phyloP scores from a whole-genome alignment of 1,284 basidiomycete genomes.

The Melampsora medusae region DNA sequence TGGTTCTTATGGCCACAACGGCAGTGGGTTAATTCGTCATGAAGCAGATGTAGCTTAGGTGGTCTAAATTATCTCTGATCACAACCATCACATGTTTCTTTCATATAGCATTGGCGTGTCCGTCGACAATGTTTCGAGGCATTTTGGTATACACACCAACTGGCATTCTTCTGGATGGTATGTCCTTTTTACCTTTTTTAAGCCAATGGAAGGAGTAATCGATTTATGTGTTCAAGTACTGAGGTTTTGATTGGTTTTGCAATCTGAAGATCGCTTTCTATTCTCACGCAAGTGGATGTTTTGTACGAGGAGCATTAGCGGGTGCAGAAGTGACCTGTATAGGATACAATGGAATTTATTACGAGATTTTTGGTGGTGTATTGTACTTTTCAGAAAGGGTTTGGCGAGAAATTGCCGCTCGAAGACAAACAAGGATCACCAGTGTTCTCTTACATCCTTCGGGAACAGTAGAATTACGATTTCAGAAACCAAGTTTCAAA shows the following conservation, averaged over 20 bases:
- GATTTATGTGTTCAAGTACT: not conserved
- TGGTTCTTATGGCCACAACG: conserved; percentile 66
- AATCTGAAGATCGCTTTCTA: conserved; percentile 62
- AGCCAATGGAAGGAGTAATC: not conserved
- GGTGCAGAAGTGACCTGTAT: conserved; percentile 73
- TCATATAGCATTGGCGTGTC: conserved; percentile 69
- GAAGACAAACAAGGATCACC: conserved; percentile 70
- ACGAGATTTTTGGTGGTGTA: conserved; percentile 79
- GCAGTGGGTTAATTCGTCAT: conserved; percentile 32
- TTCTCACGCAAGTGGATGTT: conserved; percentile 84
- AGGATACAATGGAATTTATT: conserved; percentile 81
- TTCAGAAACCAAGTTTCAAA: conserved; percentile 80
- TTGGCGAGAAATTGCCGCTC: conserved; percentile 72
- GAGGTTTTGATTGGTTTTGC: conserved; percentile 38
- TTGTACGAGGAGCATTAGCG: conserved; percentile 70
- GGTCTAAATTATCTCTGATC: not conserved
- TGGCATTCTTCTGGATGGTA: conserved; percentile 87
- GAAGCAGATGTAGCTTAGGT: not conserved
- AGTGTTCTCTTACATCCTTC: conserved; percentile 60
- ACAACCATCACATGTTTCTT: not conserved
- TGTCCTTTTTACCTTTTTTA: conserved; percentile 11
- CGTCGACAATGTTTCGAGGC: conserved; percentile 81
- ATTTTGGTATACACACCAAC: conserved; percentile 89
- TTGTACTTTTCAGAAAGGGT: conserved; percentile 79
- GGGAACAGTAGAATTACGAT: conserved; percentile 83